Percentiles rank a stretch among this genome's conserved stretches.
Evolutionary conservation across 2,329 filamentous ascomycete species (phyloP).

Genomic region (Lecanicillium sp.): DNA sequence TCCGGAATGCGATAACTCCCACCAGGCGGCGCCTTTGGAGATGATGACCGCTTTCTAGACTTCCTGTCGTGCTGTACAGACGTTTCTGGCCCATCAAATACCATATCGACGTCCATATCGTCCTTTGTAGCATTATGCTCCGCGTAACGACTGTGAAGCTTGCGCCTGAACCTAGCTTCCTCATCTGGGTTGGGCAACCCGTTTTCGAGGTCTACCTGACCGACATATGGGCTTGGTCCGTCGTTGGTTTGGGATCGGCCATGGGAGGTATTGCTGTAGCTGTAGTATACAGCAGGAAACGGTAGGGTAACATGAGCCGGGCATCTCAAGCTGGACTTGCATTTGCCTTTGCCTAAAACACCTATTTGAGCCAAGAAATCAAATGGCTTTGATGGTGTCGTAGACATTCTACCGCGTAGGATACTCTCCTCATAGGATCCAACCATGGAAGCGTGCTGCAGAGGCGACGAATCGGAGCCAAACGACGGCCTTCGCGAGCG

Average conservation of each 20-base stretch:
- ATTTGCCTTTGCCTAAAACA: constrained; percentile 81
- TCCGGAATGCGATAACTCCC: constrained; percentile 92
- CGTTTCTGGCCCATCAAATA: constrained; percentile 12
- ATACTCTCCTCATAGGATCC: constrained; percentile 98
- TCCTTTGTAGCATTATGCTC: constrained; percentile 22
- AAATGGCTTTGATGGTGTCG: constrained; percentile 82
- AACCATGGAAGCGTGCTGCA: constrained; percentile 91
- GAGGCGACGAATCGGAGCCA: constrained; percentile 63
- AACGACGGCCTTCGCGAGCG: constrained; percentile 58
- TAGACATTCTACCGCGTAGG: constrained; percentile 90
- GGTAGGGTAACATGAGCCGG: constrained; percentile 84
- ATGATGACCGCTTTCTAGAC: constrained; percentile 32
- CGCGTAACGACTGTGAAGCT: constrained; percentile 34
- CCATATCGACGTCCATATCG: constrained; percentile 17
- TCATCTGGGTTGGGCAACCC: constrained; percentile 50
- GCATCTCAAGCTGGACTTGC: constrained; percentile 76
- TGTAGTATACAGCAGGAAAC: constrained; percentile 95
- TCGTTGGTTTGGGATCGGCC: constrained; percentile 62
- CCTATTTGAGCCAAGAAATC: constrained; percentile 94
- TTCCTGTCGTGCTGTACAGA: constrained; percentile 6
- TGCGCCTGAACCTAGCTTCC: constrained; percentile 37
- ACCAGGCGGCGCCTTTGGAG: constrained; percentile 58
- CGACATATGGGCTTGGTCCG: constrained; percentile 92
- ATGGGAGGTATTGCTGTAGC: constrained; percentile 63
- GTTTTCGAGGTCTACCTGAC: constrained; percentile 84